Evolutionary conservation across 179 eudicot genomes (phyloP).

Genomic region (Actinidia arguta): DNA sequence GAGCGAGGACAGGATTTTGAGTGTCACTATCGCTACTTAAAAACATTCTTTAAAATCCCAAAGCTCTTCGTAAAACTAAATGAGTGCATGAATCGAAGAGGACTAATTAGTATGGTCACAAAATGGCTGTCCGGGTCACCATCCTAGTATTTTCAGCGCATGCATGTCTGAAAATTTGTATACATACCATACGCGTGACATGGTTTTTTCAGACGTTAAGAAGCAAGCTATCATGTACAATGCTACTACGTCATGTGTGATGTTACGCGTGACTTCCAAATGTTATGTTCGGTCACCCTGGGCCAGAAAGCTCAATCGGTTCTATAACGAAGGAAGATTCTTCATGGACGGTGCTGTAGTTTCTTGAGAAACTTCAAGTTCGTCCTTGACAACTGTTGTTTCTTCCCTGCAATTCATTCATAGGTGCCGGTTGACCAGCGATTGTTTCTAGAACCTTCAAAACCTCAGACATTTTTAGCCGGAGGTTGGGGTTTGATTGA

Average conservation of each 20-base stretch:
- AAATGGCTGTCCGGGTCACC: too few species aligned
- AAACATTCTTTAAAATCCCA: too few species aligned
- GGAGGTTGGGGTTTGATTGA: conserved; percentile 63
- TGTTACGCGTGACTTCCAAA: neutral
- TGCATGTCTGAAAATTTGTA: neutral
- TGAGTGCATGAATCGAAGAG: too few species aligned
- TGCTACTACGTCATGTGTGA: too few species aligned
- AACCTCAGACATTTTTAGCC: conserved; percentile 89
- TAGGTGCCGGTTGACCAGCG: conserved; percentile 36
- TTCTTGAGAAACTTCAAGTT: conserved; percentile 54
- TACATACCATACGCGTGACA: neutral
- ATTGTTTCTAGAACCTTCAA: conserved; percentile 65
- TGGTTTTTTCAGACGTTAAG: neutral
- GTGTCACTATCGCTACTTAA: too few species aligned
- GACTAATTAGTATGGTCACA: too few species aligned
- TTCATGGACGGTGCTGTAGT: conserved; percentile 46
- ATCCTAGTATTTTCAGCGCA: neutral
- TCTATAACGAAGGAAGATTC: conserved; percentile 80
- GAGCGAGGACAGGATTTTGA: too few species aligned
- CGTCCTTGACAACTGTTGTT: conserved; percentile 39
- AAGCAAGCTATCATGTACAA: neutral
- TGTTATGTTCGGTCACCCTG: conserved; percentile 46
- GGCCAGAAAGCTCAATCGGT: conserved; percentile 92
- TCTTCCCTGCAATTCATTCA: conserved; percentile 47
- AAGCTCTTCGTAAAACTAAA: too few species aligned